These are phyloP conservation scores for Taphrina confusa DNA, from an alignment of 1,139 yeast genomes.

Conservation along the genomic window DNA sequence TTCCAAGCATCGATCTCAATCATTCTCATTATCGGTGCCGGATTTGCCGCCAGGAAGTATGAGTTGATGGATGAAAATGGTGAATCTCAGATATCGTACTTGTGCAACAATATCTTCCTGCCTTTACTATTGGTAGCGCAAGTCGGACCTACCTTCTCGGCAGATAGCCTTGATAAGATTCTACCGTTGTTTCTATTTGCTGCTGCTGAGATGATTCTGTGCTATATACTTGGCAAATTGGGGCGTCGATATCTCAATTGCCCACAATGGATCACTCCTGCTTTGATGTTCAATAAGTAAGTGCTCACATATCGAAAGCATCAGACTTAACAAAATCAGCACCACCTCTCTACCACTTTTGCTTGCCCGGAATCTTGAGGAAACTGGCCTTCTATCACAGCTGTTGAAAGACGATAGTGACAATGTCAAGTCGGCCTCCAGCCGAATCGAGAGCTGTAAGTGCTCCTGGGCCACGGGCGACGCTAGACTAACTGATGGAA, in stretches of 20 bases:
- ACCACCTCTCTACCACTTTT: conserved; percentile 12
- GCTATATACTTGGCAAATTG: not conserved
- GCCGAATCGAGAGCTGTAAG: conserved; percentile 6
- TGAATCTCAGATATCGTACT: conserved; percentile 13
- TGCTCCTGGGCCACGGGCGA: not conserved
- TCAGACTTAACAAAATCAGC: not conserved
- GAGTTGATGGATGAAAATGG: not conserved
- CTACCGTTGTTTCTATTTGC: conserved; percentile 9
- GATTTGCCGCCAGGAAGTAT: not conserved
- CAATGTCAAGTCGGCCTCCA: not conserved
- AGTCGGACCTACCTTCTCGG: conserved; percentile 14
- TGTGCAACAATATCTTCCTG: conserved; percentile 15
- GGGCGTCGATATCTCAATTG: conserved; percentile 9
- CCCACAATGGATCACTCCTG: conserved; percentile 19
- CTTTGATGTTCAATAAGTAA: conserved; percentile 13
- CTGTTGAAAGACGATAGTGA: conserved; percentile 6
- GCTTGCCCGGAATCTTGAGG: conserved; percentile 5
- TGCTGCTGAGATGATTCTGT: conserved; percentile 5
- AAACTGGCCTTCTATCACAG: conserved; percentile 8
- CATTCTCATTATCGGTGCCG: conserved; percentile 11
- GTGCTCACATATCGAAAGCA: not conserved
- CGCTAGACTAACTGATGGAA: not conserved
- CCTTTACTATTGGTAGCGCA: conserved; percentile 7
- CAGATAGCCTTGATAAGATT: not conserved
- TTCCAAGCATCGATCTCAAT: conserved; percentile 12